Evolutionary conservation across 306 rosid genomes (phyloP).

Genomic region (Calophaca sinica): DNA sequence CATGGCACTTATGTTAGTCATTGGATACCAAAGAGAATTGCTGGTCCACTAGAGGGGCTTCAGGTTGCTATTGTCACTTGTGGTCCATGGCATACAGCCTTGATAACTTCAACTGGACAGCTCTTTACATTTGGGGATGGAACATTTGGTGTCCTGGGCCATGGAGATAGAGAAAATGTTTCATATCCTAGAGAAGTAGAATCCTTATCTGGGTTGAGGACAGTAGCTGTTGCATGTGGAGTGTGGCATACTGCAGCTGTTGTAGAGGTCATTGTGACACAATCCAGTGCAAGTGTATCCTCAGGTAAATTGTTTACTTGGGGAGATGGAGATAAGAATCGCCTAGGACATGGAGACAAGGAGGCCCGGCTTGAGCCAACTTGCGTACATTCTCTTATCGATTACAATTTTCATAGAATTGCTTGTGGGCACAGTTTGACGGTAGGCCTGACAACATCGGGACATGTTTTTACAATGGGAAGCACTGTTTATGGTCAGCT

Average conservation of each 20-base stretch:
- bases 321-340: slow-evolving; percentile 99
- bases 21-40: slow-evolving; percentile 96
- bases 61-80: slow-evolving; percentile 91
- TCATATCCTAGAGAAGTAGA: slow-evolving; percentile 91
- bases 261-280: slow-evolving; percentile 92
- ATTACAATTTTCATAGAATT: slow-evolving; percentile 85
- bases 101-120: slow-evolving; percentile 83
- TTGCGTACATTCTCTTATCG: slow-evolving; percentile 85
- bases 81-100: slow-evolving; percentile 99
- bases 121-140: slow-evolving; percentile 99
- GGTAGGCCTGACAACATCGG: slow-evolving; percentile 87
- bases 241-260: slow-evolving; percentile 99
- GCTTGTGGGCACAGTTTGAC: slow-evolving; percentile 98
- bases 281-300: slow-evolving; percentile 82
- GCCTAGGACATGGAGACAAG: slow-evolving; percentile 98
- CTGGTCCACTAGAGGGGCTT: slow-evolving; percentile 94
- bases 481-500: slow-evolving; percentile 99
- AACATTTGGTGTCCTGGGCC: slow-evolving; percentile 96
- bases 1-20: slow-evolving; percentile 93
- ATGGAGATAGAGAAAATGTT: slow-evolving; percentile 86
- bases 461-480: slow-evolving; percentile 93
- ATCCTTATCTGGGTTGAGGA: slow-evolving; percentile 89
- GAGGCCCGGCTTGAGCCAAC: slow-evolving; percentile 93
- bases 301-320: slow-evolving; percentile 95
- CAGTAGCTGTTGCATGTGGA: slow-evolving; percentile 97